Conservation (phyloP, 192 early-diverging fungal genomes). For the Neocallimastix lanati region DNA sequence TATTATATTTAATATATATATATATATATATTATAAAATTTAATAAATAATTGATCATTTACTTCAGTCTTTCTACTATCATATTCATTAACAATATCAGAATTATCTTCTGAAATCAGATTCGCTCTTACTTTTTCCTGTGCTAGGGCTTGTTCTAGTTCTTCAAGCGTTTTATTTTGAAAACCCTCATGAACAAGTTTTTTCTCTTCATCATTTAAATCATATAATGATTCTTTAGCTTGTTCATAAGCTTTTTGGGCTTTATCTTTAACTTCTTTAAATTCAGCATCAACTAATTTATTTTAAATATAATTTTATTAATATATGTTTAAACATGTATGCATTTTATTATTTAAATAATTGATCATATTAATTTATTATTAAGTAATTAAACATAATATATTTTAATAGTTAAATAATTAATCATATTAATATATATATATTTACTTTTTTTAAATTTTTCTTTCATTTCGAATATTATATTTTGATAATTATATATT, state of each 20-base stretch:
- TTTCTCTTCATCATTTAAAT: conserved; percentile 27
- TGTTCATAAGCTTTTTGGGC: conserved; percentile 21
- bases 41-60: not conserved
- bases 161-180: conserved; percentile 20
- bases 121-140: conserved; percentile 31
- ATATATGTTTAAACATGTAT: too few relatives aligned
- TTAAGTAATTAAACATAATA: too few relatives aligned
- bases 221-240: conserved; percentile 30
- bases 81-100: conserved; percentile 45
- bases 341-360: too few relatives aligned
- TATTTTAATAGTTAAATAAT: too few relatives aligned
- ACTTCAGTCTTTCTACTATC: conserved; percentile 19
- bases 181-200: conserved; percentile 25
- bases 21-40: too few relatives aligned
- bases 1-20: too few relatives aligned
- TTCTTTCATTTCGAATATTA: not conserved
- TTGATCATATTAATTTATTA: too few relatives aligned
- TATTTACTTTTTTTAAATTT: not conserved
- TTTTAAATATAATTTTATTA: too few relatives aligned
- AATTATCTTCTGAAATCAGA: conserved; percentile 25
- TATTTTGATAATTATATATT: not conserved
- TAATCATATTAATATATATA: too few relatives aligned
- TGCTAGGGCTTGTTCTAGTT: conserved; percentile 45
- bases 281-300: conserved; percentile 19
- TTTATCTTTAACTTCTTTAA: conserved; percentile 18